A percentile compares a stretch with the other conserved stretches of the same genome.
Conservation (phyloP, 495 filamentous ascomycete genomes). For the Talaromyces borbonicus region DNA sequence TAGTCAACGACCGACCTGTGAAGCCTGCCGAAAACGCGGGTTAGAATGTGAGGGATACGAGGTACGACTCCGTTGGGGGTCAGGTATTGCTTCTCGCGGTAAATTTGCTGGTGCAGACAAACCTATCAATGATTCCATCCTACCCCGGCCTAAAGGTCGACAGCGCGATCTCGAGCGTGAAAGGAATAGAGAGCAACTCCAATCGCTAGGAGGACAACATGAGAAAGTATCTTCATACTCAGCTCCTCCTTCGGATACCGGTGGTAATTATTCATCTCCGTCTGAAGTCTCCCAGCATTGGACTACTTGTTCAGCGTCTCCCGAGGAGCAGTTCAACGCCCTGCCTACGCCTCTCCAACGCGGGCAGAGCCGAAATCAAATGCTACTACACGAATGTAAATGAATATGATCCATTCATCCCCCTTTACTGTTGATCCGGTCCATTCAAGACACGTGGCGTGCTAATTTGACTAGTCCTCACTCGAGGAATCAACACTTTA, state of each 20-base stretch:
- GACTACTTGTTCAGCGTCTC: background rate
- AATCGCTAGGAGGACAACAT: no score
- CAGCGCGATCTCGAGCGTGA: slow-evolving; percentile 22
- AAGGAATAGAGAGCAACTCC: slow-evolving; percentile 8
- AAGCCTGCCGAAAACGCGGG: slow-evolving; percentile 18
- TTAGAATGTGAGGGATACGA: slow-evolving; percentile 27
- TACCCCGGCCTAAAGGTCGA: slow-evolving; percentile 18
- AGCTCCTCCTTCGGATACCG: no score
- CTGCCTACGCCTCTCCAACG: background rate
- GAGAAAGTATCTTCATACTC: no score
- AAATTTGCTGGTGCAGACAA: slow-evolving; percentile 25
- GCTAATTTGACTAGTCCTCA: slow-evolving; percentile 16
- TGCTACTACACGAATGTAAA: slow-evolving; percentile 24
- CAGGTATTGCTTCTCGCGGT: slow-evolving; percentile 28
- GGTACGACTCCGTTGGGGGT: slow-evolving; percentile 25
- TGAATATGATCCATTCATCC: background rate
- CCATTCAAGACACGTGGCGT: background rate
- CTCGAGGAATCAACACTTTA: slow-evolving; percentile 21
- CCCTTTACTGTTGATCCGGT: background rate
- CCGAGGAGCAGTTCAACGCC: background rate
- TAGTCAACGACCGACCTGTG: slow-evolving; percentile 17
- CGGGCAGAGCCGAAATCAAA: slow-evolving; percentile 10
- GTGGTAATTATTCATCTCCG: no score
- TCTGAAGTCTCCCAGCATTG: no score
- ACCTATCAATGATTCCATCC: slow-evolving; percentile 18